Evolutionary conservation across 2,329 filamentous ascomycete genomes (phyloP), one percentile per base, ranked within the genome.

Genomic region (Pseudogymnoascus sp.): DNA sequence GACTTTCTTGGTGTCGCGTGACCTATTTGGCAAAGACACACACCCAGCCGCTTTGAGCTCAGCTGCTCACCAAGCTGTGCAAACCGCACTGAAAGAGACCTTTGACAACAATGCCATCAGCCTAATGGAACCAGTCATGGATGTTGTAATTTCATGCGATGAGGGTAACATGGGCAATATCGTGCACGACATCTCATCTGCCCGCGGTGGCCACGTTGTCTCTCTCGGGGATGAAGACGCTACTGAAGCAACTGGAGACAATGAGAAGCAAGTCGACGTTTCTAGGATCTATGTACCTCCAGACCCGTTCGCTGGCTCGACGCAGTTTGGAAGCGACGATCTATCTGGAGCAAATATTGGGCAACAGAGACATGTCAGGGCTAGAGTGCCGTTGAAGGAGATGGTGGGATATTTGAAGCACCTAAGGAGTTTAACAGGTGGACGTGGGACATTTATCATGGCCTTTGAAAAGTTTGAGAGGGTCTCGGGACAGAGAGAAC

Each of bases 351-450:
- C 50, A 56, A 56, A 56, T 56, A 11, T 71, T 35, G 71, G 72
- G 3, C 75, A 80, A 33, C 83, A 85, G 64, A 75, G 82, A 63
- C 81, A 88, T 60, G 91, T 99, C 68, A 86, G 88, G 10, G 94
- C 92, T 21, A 86, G 90, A 70, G 93, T 97, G 28, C 94, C 94
- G 33, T 80, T 97, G 70, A 95, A 94, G 76, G 93, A 97, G 76
- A 97, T 97, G 91, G 87, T 97, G 37, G 90, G 93, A 44, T 99
- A 97, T 75, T 80, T 97, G 69, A 91, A 91, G 73, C 90, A 95
- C 72, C 76, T 99, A 67, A 81, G 94, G 61, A 92, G 91, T 75
- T 82, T 96, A 78, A 99, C 93, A 3, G 90, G 88, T 2, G 94
- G 94, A 0, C 82, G 94, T 63, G 88, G 87, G 0, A 90, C 87